Percentiles rank a stretch among this genome's conserved stretches.
Conservation (phyloP, 1,284 basidiomycete species). For the Apiotrichum gracile region DNA sequence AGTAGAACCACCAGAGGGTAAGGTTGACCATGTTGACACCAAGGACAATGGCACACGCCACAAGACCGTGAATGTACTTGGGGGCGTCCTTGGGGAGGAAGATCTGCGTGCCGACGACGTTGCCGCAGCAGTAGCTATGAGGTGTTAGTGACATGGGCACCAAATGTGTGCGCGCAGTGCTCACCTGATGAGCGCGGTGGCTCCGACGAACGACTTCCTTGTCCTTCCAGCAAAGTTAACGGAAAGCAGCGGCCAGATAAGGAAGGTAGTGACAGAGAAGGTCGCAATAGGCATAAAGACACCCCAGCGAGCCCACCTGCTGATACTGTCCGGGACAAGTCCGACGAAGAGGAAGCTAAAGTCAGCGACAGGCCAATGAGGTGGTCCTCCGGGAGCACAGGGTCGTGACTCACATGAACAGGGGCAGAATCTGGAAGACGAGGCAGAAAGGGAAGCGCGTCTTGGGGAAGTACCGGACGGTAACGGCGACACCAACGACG, state of each 20-base stretch:
- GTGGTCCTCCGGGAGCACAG: no score
- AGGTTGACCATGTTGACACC: slow-evolving; percentile 17
- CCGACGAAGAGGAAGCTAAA: slow-evolving; percentile 23
- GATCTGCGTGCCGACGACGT: slow-evolving; percentile 26
- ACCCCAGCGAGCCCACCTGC: slow-evolving; percentile 26
- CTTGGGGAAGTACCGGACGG: slow-evolving; percentile 11
- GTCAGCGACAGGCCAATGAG: no score
- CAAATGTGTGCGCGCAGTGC: no score
- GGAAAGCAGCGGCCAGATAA: slow-evolving; percentile 30
- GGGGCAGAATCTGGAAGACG: slow-evolving; percentile 12
- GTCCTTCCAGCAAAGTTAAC: slow-evolving; percentile 31
- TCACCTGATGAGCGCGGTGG: slow-evolving; percentile 13
- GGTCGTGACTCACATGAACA: slow-evolving; percentile 12
- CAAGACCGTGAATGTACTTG: slow-evolving; percentile 17
- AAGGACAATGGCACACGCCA: slow-evolving; percentile 23
- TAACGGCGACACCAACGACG: slow-evolving; percentile 6
- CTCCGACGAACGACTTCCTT: slow-evolving; percentile 28
- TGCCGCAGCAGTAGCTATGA: slow-evolving; percentile 29
- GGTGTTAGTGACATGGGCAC: no score
- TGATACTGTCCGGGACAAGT: slow-evolving; percentile 7
- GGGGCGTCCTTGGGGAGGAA: slow-evolving; percentile 26
- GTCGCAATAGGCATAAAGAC: slow-evolving; percentile 18
- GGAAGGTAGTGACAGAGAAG: slow-evolving; percentile 22
- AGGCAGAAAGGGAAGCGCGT: slow-evolving; percentile 23
- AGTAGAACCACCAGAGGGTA: slow-evolving; percentile 23